These are phyloP conservation scores for Annulohypoxylon moriforme DNA, from an alignment of 495 filamentous ascomycete genomes.

Conservation along the genomic window DNA sequence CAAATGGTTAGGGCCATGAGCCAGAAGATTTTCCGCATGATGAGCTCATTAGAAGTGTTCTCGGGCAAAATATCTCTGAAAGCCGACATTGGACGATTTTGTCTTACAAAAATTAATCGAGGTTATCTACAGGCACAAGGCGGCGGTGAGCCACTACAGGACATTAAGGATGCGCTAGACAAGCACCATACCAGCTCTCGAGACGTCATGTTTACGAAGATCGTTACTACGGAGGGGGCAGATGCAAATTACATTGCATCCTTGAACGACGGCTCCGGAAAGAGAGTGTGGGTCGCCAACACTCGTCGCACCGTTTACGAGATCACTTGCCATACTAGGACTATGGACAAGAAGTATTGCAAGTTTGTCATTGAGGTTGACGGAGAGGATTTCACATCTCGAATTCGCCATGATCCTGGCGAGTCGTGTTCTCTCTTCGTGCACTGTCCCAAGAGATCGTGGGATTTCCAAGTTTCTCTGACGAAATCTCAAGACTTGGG, in stretches of 20 bases:
- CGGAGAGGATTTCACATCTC: slow-evolving; percentile 46
- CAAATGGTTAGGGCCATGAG: slow-evolving; percentile 8
- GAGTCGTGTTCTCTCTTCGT: slow-evolving; percentile 48
- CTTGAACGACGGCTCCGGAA: slow-evolving; percentile 32
- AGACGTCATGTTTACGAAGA: slow-evolving; percentile 54
- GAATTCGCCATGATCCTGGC: slow-evolving; percentile 34
- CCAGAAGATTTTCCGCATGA: slow-evolving; percentile 37
- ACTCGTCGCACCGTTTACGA: slow-evolving; percentile 60
- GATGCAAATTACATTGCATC: slow-evolving; percentile 54
- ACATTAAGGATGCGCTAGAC: slow-evolving; percentile 40
- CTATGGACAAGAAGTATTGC: slow-evolving; percentile 26
- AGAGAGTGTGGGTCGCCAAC: slow-evolving; percentile 32
- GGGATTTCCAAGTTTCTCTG: slow-evolving; percentile 56
- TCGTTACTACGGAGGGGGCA: slow-evolving; percentile 50
- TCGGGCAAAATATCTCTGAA: slow-evolving; percentile 52
- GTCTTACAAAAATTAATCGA: slow-evolving; percentile 42
- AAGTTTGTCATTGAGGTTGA: slow-evolving; percentile 64
- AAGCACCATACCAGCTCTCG: slow-evolving; percentile 16
- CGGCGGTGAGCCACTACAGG: slow-evolving; percentile 33
- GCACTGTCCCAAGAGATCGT: slow-evolving; percentile 55
- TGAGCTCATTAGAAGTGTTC: slow-evolving; percentile 41
- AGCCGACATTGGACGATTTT: slow-evolving; percentile 58
- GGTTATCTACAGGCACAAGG: slow-evolving; percentile 41
- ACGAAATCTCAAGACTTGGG: slow-evolving; percentile 40
- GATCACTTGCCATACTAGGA: slow-evolving; percentile 55